phyloP scores from a whole-genome alignment of 345 rosid species.

The Acer saccharum region DNA sequence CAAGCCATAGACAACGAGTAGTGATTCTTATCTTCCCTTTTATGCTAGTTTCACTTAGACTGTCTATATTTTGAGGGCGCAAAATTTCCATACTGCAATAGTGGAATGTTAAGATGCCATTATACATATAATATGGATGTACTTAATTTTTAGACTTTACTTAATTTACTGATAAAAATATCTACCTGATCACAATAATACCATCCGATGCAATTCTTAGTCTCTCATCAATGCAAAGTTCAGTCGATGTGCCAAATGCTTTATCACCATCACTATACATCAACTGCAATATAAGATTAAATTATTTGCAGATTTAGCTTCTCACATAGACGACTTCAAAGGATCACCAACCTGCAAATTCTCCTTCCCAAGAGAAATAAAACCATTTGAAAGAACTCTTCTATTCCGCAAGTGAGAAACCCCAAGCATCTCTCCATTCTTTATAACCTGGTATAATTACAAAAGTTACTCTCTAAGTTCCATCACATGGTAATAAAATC shows the following conservation, averaged over 20 bases:
- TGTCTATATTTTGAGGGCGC: constrained; percentile 61
- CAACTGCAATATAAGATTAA: constrained; percentile 56
- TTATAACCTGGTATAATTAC: constrained; percentile 72
- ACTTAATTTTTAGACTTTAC: background rate
- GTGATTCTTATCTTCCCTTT: constrained; percentile 94
- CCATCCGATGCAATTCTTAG: constrained; percentile 92
- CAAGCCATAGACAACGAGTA: constrained; percentile 97
- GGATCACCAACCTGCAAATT: constrained; percentile 72
- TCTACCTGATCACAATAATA: constrained; percentile 87
- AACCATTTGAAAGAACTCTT: constrained; percentile 94
- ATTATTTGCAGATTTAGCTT: constrained; percentile 21
- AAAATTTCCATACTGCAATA: constrained; percentile 84
- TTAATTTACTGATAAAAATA: constrained; percentile 10
- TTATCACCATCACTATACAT: constrained; percentile 98
- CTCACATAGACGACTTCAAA: constrained; percentile 19
- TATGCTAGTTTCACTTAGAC: constrained; percentile 46
- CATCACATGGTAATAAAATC: background rate
- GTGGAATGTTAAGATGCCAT: constrained; percentile 22
- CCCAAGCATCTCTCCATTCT: constrained; percentile 99
- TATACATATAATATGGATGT: constrained; percentile 7
- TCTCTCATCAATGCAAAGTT: constrained; percentile 93
- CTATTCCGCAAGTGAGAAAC: constrained; percentile 96
- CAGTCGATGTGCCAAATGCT: constrained; percentile 93
- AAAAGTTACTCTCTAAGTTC: background rate
- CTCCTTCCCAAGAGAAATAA: constrained; percentile 88